Evolutionary conservation across 257 asterid species (phyloP).

Genomic region (Scutellaria barbata): DNA sequence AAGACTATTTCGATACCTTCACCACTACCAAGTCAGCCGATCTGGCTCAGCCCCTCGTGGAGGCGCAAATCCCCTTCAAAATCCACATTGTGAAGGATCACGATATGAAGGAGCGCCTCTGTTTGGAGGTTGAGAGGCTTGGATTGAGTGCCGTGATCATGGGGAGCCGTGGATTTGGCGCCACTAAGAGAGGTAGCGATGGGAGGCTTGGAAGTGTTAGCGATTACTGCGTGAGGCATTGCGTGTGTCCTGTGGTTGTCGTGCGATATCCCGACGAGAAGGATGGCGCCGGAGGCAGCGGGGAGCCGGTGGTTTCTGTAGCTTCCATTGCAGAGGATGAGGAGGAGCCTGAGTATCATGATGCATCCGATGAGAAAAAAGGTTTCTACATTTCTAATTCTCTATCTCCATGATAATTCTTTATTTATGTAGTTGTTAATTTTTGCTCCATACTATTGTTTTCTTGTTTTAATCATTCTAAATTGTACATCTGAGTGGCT

Average conservation of each 20-base stretch:
- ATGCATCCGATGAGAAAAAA: conserved; percentile 73
- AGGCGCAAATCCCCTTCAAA: conserved; percentile 84
- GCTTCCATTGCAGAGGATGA: conserved; percentile 67
- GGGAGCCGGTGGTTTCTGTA: conserved; percentile 60
- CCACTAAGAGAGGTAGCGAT: conserved; percentile 68
- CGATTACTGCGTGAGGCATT: conserved; percentile 97
- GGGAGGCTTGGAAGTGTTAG: conserved; percentile 94
- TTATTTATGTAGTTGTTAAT: conserved; percentile 4
- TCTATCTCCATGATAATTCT: not conserved
- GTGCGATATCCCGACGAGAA: conserved; percentile 82
- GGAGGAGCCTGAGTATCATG: conserved; percentile 75
- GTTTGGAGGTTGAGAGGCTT: conserved; percentile 87
- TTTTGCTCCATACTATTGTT: not conserved
- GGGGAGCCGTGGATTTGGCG: conserved; percentile 96
- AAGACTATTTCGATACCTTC: conserved; percentile 75
- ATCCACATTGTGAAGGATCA: conserved; percentile 94
- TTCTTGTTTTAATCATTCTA: not conserved
- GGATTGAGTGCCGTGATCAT: conserved; percentile 84
- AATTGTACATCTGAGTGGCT: not conserved
- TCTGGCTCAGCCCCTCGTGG: conserved; percentile 79
- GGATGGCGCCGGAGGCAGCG: conserved; percentile 42
- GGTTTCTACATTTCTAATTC: conserved; percentile 41
- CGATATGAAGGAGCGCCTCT: conserved; percentile 86
- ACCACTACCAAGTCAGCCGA: conserved; percentile 74
- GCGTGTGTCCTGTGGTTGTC: conserved; percentile 92